Evolutionary conservation across 495 filamentous ascomycete genomes (phyloP).

Genomic region (Annulohypoxylon maeteangense): DNA sequence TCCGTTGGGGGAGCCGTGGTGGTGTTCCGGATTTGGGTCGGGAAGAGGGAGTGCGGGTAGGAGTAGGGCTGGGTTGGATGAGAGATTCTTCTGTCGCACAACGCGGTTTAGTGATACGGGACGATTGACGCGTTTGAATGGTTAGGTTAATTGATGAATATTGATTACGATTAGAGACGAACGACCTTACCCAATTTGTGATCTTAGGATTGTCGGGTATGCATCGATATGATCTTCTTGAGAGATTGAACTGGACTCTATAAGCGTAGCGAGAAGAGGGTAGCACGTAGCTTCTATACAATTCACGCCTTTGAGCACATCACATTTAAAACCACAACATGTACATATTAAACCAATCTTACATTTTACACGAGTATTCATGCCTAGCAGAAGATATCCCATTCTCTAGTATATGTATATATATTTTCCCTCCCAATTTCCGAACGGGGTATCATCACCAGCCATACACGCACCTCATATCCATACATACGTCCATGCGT

Average conservation of each 20-base stretch:
- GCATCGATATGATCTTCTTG: too few species aligned
- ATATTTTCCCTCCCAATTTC: slow-evolving; percentile 6
- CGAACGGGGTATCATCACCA: slow-evolving; percentile 40
- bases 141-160: not conserved
- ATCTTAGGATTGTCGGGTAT: too few species aligned
- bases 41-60: not conserved
- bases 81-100: not conserved
- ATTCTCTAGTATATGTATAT: not conserved
- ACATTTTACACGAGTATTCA: not conserved
- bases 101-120: not conserved
- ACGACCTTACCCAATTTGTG: not conserved
- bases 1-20: not conserved
- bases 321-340: not conserved
- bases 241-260: too few species aligned
- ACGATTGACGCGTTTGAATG: not conserved
- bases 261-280: too few species aligned
- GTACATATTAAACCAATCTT: not conserved
- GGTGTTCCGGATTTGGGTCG: not conserved
- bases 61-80: not conserved
- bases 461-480: slow-evolving; percentile 31
- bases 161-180: not conserved
- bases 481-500: slow-evolving; percentile 22
- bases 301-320: not conserved
- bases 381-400: slow-evolving; percentile 8
- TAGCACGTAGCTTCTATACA: not conserved